These are phyloP conservation scores for Haplosporangium gracile DNA, from an alignment of 192 early-diverging fungal species.

Conservation along the genomic window DNA sequence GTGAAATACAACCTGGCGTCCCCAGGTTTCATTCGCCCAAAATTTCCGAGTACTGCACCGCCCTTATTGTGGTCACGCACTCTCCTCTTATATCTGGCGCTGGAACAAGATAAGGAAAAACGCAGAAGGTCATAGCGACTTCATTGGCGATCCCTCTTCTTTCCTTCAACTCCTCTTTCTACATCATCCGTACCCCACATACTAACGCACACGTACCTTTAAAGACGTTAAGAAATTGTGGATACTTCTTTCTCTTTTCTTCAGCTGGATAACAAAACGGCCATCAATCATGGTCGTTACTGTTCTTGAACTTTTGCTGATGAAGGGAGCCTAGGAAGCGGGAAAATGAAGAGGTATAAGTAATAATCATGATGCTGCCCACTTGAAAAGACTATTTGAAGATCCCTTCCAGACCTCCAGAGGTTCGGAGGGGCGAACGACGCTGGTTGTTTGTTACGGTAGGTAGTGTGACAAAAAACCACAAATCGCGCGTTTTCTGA, in stretches of 20 bases:
- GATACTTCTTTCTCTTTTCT: background rate
- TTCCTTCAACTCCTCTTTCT: background rate
- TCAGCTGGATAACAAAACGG: background rate
- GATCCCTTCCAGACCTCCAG: background rate
- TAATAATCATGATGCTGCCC: background rate
- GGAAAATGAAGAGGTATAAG: background rate
- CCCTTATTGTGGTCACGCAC: background rate
- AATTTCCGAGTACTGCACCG: background rate
- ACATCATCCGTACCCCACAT: background rate
- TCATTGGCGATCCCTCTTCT: background rate
- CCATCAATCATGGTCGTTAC: background rate
- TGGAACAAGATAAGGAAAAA: background rate
- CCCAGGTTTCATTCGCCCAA: background rate
- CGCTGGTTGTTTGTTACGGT: no score
- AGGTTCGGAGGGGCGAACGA: no score
- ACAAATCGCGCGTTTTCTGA: no score
- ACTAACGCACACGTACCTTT: background rate
- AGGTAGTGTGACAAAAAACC: no score
- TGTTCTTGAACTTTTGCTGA: no score
- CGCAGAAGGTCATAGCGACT: background rate
- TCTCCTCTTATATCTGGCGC: background rate
- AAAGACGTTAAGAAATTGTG: background rate
- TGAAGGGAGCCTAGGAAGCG: no score
- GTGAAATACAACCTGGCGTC: conserved; percentile 5
- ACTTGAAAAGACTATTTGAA: background rate